Evolutionary conservation across 2,329 filamentous ascomycete genomes (phyloP), one percentile per base, ranked within the genome.

Genomic region (Trichophyton verrucosum): DNA sequence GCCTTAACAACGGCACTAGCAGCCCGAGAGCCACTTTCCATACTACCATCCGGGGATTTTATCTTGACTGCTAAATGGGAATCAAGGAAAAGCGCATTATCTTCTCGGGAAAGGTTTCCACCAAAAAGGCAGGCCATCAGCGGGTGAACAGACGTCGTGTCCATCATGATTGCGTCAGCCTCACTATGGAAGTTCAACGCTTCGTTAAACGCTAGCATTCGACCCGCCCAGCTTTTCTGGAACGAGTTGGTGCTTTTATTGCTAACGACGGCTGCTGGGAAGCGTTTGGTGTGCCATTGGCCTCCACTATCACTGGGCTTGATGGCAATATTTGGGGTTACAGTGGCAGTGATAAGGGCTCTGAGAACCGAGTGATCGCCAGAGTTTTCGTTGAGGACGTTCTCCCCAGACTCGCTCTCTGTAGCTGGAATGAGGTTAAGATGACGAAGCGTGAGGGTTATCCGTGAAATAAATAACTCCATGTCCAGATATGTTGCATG

Each of bases 261-360:
- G 51, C 71, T 69, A 36, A 73, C 68, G 24, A 71, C 47, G 22
- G 66, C 65, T 30, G 55, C 60, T 1, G 66, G 62, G 61, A 71
- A 69, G 55, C 59, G 63, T 2, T 62, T 60, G 1, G 73, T 74
- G 13, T 68, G 67, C 9, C 66, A 61, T 22, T 33, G 55, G 27
- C 20, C n/a, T 2, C 58, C 44, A 11, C 63, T 46, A 30, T 64
- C 64, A 20, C 61, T 42, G 20, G 51, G 61, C 7, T 62, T 61
- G 44, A 73, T 67, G 2, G 73, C 78, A 27, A 81, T 55, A 58
- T 80, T 80, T 2, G 77, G 76, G 60, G 76, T 73, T 22, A 75
- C 65, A 9, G 77, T 77, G 17, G 77, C 74, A 11, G 77, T 63
- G 3, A 76, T 64, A n/a, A 82, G 68, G 13, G 76, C 74, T 61